These are phyloP conservation scores for Leccinum olivaceopallidum DNA, from an alignment of 768 basidiomycete genomes.

Conservation along the genomic window DNA sequence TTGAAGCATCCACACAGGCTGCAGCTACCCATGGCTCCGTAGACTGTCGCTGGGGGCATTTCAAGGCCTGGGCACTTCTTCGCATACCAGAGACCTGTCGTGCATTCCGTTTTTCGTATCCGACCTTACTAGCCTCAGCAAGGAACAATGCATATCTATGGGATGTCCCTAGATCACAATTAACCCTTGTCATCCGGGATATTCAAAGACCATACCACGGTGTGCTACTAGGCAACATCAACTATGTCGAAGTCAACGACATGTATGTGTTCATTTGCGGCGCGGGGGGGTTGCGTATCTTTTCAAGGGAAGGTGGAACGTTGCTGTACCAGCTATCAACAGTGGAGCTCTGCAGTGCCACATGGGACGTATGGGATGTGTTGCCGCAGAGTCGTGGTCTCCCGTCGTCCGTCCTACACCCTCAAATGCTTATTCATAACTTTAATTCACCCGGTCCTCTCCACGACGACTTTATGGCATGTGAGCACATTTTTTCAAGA, in stretches of 20 bases:
- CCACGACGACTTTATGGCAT: conserved; percentile 28
- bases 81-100: conserved; percentile 40
- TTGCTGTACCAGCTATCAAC: conserved; percentile 46
- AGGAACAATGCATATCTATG: conserved; percentile 52
- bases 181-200: conserved; percentile 42
- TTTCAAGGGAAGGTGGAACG: conserved; percentile 47
- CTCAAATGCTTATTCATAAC: conserved; percentile 23
- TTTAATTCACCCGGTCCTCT: conserved; percentile 3
- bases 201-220: conserved; percentile 16
- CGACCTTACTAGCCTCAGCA: conserved; percentile 56
- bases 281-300: conserved; percentile 48
- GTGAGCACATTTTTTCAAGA: conserved; percentile 13
- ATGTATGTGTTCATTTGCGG: conserved; percentile 63
- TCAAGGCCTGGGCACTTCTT: conserved; percentile 63
- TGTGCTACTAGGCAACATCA: conserved; percentile 40
- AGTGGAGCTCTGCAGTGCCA: conserved; percentile 34
- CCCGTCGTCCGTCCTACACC: conserved; percentile 15
- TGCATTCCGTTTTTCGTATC: conserved; percentile 71
- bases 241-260: conserved; percentile 66
- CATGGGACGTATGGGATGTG: conserved; percentile 32
- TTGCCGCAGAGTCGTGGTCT: conserved; percentile 11
- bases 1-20: conserved; percentile 24
- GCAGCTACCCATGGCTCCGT: conserved; percentile 12
- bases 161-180: conserved; percentile 54
- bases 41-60: conserved; percentile 45